phyloP scores from a whole-genome alignment of 768 basidiomycete genomes.

The Asterophora lycoperdoides region DNA sequence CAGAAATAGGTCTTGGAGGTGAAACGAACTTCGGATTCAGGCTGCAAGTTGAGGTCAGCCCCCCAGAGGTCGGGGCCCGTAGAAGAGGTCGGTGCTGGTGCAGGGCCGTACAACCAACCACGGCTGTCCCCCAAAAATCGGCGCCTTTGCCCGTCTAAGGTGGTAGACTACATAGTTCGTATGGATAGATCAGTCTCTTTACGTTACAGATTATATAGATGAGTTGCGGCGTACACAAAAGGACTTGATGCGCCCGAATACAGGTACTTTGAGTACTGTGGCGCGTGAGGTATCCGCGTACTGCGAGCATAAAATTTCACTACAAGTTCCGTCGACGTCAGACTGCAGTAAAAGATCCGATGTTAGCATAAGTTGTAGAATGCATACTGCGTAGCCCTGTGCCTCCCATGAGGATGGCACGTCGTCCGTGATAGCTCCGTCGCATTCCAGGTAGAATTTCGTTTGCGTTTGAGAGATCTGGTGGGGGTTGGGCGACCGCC shows the following conservation, averaged over 20 bases:
- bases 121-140: conserved; percentile 47
- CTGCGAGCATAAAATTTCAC: conserved; percentile 38
- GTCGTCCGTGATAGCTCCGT: conserved; percentile 14
- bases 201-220: background rate
- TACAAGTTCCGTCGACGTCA: conserved; percentile 13
- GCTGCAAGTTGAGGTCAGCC: conserved; percentile 39
- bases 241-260: conserved; percentile 38
- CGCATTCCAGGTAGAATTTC: conserved; percentile 15
- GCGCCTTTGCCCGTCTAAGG: conserved; percentile 26
- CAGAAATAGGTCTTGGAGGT: background rate
- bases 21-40: conserved; percentile 31
- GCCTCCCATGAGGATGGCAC: conserved; percentile 8
- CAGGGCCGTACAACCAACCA: conserved; percentile 47
- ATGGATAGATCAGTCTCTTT: background rate
- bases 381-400: conserved; percentile 18
- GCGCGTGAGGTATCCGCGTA: conserved; percentile 34
- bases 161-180: conserved; percentile 27
- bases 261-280: conserved; percentile 25
- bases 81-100: conserved; percentile 11
- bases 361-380: background rate
- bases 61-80: conserved; percentile 29
- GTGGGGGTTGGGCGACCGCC: background rate
- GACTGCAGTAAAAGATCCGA: background rate
- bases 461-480: conserved; percentile 12
- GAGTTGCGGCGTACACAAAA: conserved; percentile 49